A percentile compares a stretch with the other conserved stretches of the same genome.
Conservation (phyloP, 345 rosid species). For the Rhodamnia rubescens region DNA sequence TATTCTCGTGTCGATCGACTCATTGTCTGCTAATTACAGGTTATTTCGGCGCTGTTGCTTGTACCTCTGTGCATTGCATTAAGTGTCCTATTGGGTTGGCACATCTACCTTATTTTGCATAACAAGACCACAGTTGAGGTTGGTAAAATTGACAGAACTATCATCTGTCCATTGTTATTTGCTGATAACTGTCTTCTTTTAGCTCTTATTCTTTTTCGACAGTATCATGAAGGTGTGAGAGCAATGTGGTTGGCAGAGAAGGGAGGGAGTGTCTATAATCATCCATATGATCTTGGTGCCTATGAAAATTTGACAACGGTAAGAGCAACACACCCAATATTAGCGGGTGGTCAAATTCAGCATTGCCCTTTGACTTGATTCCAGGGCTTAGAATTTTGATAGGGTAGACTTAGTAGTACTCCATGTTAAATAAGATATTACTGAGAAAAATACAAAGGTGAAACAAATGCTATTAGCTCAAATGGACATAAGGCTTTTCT, state of each 20-base stretch:
- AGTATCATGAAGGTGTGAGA: slow-evolving; percentile 94
- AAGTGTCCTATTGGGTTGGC: slow-evolving; percentile 80
- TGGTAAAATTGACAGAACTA: background rate
- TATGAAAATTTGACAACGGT: slow-evolving; percentile 64
- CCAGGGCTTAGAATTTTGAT: background rate
- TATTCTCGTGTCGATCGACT: background rate
- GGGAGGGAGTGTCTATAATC: slow-evolving; percentile 70
- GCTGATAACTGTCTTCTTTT: background rate
- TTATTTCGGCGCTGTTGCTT: slow-evolving; percentile 57
- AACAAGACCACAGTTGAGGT: slow-evolving; percentile 96
- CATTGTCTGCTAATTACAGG: slow-evolving; percentile 29
- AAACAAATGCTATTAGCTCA: background rate
- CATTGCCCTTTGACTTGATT: background rate
- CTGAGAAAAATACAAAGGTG: background rate
- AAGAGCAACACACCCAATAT: slow-evolving; percentile 2
- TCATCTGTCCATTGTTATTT: background rate
- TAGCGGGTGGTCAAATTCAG: background rate
- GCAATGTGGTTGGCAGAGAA: slow-evolving; percentile 93
- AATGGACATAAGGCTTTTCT: background rate
- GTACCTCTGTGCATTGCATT: slow-evolving; percentile 54
- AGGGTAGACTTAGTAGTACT: background rate
- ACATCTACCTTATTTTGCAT: slow-evolving; percentile 65
- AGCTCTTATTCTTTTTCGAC: slow-evolving; percentile 8
- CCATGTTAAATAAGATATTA: background rate
- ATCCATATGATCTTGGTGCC: slow-evolving; percentile 75